phyloP scores from a whole-genome alignment of 768 basidiomycete genomes.

The Rhodocollybia butyracea region DNA sequence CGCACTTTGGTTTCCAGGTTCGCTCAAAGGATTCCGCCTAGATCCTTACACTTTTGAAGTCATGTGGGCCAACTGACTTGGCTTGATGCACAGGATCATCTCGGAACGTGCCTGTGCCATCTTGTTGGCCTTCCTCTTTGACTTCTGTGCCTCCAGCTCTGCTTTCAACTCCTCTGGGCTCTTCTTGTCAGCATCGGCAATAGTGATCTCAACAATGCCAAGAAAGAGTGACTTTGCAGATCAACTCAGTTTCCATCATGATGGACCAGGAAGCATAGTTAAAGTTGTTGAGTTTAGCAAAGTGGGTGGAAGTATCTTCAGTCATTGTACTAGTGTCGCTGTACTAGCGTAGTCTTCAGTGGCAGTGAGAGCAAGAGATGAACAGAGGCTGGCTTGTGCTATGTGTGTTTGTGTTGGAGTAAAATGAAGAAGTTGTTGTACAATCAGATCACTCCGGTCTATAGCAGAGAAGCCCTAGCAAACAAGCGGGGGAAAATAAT shows the following conservation, averaged over 20 bases:
- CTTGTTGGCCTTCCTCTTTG: background rate
- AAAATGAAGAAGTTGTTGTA: too few species aligned
- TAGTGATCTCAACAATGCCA: background rate
- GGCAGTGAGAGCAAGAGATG: too few species aligned
- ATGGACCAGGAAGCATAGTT: slow-evolving; percentile 2
- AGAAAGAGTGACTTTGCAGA: background rate
- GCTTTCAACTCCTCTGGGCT: background rate
- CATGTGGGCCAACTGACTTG: slow-evolving; percentile 8
- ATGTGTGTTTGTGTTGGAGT: too few species aligned
- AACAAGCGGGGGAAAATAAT: too few species aligned
- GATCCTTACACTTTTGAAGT: too few species aligned
- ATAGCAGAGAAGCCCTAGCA: too few species aligned
- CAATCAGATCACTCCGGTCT: too few species aligned
- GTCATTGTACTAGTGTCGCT: too few species aligned
- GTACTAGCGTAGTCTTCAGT: too few species aligned
- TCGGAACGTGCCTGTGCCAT: slow-evolving; percentile 1
- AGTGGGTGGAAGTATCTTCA: background rate
- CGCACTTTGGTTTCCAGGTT: too few species aligned
- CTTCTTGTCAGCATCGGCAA: background rate
- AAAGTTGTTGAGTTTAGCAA: background rate
- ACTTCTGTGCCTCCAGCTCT: background rate
- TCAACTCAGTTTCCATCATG: slow-evolving; percentile 1
- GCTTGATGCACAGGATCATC: slow-evolving; percentile 6
- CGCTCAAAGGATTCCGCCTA: too few species aligned
- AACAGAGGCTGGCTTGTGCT: too few species aligned